Conservation (phyloP, 2,329 filamentous ascomycete genomes). For the Colletotrichum spaethianum region DNA sequence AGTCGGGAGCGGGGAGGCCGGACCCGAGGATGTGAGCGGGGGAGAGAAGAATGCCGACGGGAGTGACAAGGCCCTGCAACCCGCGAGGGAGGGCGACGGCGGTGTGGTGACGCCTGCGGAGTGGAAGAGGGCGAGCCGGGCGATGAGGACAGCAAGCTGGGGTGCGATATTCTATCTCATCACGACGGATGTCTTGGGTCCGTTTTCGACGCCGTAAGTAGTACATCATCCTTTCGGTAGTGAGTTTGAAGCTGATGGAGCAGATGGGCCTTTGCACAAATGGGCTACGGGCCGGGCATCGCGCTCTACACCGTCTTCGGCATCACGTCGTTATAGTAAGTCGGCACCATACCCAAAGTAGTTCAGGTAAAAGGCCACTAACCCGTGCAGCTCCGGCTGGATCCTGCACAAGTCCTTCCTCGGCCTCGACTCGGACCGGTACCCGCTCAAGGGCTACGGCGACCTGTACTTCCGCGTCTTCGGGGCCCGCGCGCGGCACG, state of each 20-base stretch:
- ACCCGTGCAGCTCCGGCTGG: constrained; percentile 57
- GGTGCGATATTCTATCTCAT: constrained; percentile 64
- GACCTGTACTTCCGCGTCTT: constrained; percentile 64
- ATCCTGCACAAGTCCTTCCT: constrained; percentile 62
- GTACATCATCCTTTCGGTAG: neutral
- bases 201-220: constrained; percentile 55
- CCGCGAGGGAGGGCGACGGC: neutral
- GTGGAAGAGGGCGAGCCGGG: constrained; percentile 62
- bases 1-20: neutral
- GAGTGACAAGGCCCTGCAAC: constrained; percentile 14
- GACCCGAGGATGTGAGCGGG: neutral
- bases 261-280: constrained; percentile 45
- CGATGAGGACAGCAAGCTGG: constrained; percentile 60
- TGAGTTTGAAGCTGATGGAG: neutral
- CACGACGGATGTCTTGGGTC: constrained; percentile 63
- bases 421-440: constrained; percentile 62
- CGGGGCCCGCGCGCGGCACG: constrained; percentile 59
- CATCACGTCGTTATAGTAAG: constrained; percentile 44
- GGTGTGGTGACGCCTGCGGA: constrained; percentile 52
- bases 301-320: constrained; percentile 62
- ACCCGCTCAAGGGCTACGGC: constrained; percentile 61
- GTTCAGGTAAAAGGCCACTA: neutral
- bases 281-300: constrained; percentile 61
- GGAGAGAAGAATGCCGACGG: neutral
- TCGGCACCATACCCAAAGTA: too few relatives aligned